phyloP scores from a whole-genome alignment of 148 eudicot species.

The Heliosperma pusillum region DNA sequence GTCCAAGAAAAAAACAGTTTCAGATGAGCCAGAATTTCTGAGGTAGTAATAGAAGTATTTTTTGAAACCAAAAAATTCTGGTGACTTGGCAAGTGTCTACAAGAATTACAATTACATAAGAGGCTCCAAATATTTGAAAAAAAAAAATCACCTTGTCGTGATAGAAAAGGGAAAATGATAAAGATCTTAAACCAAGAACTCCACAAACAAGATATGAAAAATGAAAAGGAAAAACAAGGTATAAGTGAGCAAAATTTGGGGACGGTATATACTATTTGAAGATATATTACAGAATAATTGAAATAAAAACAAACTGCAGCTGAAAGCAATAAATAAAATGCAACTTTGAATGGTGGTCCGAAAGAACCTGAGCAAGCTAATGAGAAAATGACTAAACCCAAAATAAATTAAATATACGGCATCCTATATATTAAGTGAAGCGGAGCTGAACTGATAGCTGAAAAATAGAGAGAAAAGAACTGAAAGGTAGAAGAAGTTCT shows the following conservation, averaged over 20 bases:
- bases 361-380: not conserved
- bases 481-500: slow-evolving; percentile 15
- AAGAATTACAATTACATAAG: not conserved
- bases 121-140: not conserved
- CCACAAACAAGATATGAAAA: slow-evolving; percentile 1
- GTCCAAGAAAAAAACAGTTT: not conserved
- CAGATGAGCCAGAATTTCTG: not conserved
- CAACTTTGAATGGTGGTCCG: not conserved
- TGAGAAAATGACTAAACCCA: slow-evolving; percentile 22
- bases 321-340: not conserved
- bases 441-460: slow-evolving; percentile 24
- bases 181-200: slow-evolving; percentile 4
- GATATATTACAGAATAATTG: not conserved
- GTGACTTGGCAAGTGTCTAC: not conserved
- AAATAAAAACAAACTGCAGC: not conserved
- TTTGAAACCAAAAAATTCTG: not conserved
- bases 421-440: slow-evolving; percentile 9
- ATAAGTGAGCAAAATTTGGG: not conserved
- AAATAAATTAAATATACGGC: slow-evolving; percentile 10
- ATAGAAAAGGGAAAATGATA: not conserved
- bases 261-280: not conserved
- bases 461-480: slow-evolving; percentile 29
- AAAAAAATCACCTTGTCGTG: not conserved
- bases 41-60: not conserved
- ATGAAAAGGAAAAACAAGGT: not conserved